phyloP scores from a whole-genome alignment of 2,329 filamentous ascomycete genomes.

The Beauveria bassiana region DNA sequence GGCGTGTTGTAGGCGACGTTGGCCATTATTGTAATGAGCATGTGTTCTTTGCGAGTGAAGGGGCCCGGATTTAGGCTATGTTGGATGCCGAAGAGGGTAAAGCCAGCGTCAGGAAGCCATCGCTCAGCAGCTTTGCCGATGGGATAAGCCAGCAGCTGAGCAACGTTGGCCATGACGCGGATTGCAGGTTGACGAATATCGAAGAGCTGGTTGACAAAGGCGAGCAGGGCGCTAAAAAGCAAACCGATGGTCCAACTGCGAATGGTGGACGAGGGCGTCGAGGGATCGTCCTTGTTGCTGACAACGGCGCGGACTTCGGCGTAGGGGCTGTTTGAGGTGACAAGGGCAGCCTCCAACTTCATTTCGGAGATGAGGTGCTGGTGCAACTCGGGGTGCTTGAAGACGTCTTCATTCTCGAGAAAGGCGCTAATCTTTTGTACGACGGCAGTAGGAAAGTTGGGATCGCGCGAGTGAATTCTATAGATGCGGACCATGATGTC shows the following conservation, averaged over 20 bases:
- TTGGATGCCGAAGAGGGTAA: conserved; percentile 37
- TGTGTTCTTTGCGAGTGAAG: conserved; percentile 54
- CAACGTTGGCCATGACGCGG: conserved; percentile 45
- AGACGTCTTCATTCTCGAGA: conserved; percentile 33
- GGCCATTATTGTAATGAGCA: conserved; percentile 55
- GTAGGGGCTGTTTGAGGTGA: conserved; percentile 49
- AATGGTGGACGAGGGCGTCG: conserved; percentile 44
- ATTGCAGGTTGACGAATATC: conserved; percentile 49
- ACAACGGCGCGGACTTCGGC: conserved; percentile 50
- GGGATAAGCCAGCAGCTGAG: conserved; percentile 49
- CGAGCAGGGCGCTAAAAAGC: conserved; percentile 40
- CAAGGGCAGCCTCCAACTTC: conserved; percentile 47
- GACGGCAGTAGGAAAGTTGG: conserved; percentile 33
- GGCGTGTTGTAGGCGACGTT: conserved; percentile 48
- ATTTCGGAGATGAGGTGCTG: conserved; percentile 43
- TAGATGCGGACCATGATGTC: conserved; percentile 34
- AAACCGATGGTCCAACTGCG: conserved; percentile 47
- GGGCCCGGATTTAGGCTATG: conserved; percentile 48
- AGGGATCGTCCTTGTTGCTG: conserved; percentile 46
- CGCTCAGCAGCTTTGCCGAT: conserved; percentile 43
- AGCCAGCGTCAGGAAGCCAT: conserved; percentile 41
- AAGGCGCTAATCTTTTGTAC: conserved; percentile 34
- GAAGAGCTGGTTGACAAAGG: conserved; percentile 51
- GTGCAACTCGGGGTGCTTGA: conserved; percentile 37
- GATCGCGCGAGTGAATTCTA: conserved; percentile 34